These are phyloP conservation scores for Gracilaria domingensis DNA, from an alignment of 23 red algal species.

Conservation along the genomic window DNA sequence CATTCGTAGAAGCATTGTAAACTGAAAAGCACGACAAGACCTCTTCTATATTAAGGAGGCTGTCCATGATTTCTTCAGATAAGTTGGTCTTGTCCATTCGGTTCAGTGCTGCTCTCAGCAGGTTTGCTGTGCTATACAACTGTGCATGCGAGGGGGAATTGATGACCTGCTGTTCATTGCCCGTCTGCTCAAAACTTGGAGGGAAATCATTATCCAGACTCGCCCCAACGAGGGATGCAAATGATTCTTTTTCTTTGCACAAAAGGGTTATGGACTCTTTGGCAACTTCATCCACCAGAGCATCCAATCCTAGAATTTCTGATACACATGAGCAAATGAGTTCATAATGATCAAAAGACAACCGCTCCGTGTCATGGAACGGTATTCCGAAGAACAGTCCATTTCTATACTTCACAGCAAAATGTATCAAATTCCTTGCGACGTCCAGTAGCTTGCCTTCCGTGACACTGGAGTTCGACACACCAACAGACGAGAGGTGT, in stretches of 20 bases:
- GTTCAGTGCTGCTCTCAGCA: neutral
- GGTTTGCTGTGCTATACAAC: neutral
- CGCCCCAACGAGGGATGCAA: constrained; percentile 11
- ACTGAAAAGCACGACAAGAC: constrained; percentile 1
- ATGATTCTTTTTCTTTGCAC: constrained; percentile 3
- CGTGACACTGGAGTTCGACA: neutral
- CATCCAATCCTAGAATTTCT: constrained; percentile 41
- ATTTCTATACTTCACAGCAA: neutral
- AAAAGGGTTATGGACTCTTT: neutral
- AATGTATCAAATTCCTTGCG: neutral
- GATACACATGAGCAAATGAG: constrained; percentile 1
- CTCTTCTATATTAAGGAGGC: constrained; percentile 28
- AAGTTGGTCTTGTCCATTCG: neutral
- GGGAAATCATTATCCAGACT: neutral
- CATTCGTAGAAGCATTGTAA: neutral
- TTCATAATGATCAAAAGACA: neutral
- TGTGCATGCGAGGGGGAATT: neutral
- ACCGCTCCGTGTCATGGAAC: neutral
- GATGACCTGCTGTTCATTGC: neutral
- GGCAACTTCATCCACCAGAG: constrained; percentile 39
- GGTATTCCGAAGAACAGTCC: neutral
- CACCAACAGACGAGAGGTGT: neutral
- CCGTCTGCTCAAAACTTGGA: too few species aligned
- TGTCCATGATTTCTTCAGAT: neutral
- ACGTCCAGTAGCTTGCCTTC: neutral